phyloP scores from a whole-genome alignment of 305 asterid genomes.

The Ilex paraguariensis region DNA sequence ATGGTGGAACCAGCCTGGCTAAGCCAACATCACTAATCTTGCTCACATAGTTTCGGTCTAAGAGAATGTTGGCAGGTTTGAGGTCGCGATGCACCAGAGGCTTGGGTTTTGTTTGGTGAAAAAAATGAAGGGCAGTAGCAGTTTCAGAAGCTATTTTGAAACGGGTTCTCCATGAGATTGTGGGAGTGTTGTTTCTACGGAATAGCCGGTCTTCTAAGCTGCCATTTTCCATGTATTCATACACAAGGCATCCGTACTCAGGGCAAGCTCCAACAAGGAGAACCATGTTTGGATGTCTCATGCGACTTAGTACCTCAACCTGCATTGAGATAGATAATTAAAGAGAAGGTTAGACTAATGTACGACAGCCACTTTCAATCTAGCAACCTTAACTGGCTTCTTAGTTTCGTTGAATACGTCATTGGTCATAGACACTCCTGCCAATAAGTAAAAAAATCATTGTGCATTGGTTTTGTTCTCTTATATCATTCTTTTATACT shows the following conservation, averaged over 20 bases:
- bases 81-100: slow-evolving; percentile 93
- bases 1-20: slow-evolving; percentile 63
- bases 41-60: slow-evolving; percentile 71
- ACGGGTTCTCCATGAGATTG: slow-evolving; percentile 64
- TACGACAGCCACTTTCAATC: too few relatives aligned
- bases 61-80: slow-evolving; percentile 81
- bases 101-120: slow-evolving; percentile 72
- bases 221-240: slow-evolving; percentile 79
- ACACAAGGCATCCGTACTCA: slow-evolving; percentile 77
- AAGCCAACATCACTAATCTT: slow-evolving; percentile 81
- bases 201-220: slow-evolving; percentile 80
- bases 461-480: too few relatives aligned
- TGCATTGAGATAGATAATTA: slow-evolving; percentile 16
- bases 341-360: too few relatives aligned
- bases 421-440: too few relatives aligned
- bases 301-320: slow-evolving; percentile 75
- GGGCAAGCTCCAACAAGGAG: slow-evolving; percentile 90
- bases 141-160: slow-evolving; percentile 79
- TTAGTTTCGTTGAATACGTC: too few relatives aligned
- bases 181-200: slow-evolving; percentile 42
- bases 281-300: slow-evolving; percentile 92
- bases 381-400: too few relatives aligned
- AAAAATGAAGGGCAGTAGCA: slow-evolving; percentile 77
- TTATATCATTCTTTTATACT: too few relatives aligned
- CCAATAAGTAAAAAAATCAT: too few relatives aligned